Evolutionary conservation across 2,329 filamentous ascomycete species (phyloP), one percentile per base, ranked within the genome.

Genomic region (Orbilia quercus): DNA sequence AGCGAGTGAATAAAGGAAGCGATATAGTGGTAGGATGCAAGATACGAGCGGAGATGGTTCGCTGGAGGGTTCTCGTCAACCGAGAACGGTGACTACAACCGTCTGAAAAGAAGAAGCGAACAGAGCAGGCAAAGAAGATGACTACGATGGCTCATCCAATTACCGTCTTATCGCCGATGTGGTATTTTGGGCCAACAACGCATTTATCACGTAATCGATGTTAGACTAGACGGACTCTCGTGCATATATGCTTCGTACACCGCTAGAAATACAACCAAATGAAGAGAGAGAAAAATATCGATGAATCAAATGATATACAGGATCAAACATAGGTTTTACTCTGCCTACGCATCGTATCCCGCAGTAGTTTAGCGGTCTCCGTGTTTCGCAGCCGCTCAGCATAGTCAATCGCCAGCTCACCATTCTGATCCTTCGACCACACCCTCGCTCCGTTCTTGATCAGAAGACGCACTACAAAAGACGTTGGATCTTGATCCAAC

Each of bases 21-120:
- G 40, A 44, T 42, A 11, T 22, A 51, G 28, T 34, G 16, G 54
- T 57, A 55, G 9, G 18, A n/a, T 25, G 31, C 7, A 34, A 40
- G 36, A 14, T 42, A 34, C 47, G 22, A 40, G 25, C 6, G 20
- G 14, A 7, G 42, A 23, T 7, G 12, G 20, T 25, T 2, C n/a
- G 31, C 9, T 4, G n/a, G 22, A 44, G 36, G 55, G 69, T 62
- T 54, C 69, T 73, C 69, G 69, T 73, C 60, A 66, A 73, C 69
- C 69, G 69, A 73, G 60, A 72, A 73, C 69, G 69, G 69, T 73
- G 69, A 73, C 69, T 73, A 73, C 69, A 66, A 65, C 69, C 60
- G 20, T 44, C 69, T n/a, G 25, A 60, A 65, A 63, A 44, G 42
- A 51, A 51, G 50, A 23, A 51, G 51, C 63, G 50, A 55, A 51